These are phyloP conservation scores for Kodamaea fukazawae DNA, from an alignment of 805 yeast species.

Conservation along the genomic window DNA sequence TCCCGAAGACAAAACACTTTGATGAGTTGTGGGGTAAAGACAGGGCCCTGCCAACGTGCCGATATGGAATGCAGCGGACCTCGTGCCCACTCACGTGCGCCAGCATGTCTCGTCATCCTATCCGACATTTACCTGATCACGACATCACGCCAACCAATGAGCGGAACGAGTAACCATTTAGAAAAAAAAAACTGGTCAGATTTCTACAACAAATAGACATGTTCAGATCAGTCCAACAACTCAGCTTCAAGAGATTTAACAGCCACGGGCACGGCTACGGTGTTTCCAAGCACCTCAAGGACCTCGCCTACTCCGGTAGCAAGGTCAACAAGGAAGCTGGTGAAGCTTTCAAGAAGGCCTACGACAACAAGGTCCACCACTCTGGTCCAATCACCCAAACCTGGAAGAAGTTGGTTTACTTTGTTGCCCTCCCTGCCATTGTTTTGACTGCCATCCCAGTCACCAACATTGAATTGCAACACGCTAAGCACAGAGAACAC, in stretches of 20 bases:
- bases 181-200: constrained; percentile 6
- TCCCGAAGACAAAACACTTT: too few species aligned
- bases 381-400: constrained; percentile 69
- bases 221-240: constrained; percentile 37
- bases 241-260: constrained; percentile 40
- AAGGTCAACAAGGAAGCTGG: constrained; percentile 60
- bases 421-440: constrained; percentile 82
- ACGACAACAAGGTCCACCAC: constrained; percentile 72
- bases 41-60: too few species aligned
- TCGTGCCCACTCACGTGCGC: too few species aligned
- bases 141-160: constrained; percentile 8
- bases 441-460: constrained; percentile 76
- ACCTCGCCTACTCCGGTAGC: constrained; percentile 35
- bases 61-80: too few species aligned
- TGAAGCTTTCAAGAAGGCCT: constrained; percentile 59
- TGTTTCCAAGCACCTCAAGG: constrained; percentile 40
- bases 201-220: constrained; percentile 17
- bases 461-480: constrained; percentile 77
- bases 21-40: too few species aligned
- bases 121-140: constrained; percentile 7
- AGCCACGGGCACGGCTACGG: constrained; percentile 41
- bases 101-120: too few species aligned
- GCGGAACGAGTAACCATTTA: constrained; percentile 6
- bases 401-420: constrained; percentile 84
- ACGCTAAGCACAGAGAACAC: constrained; percentile 86